These are phyloP conservation scores for Zalaria obscura DNA, from an alignment of 2,329 filamentous ascomycete species.

Conservation along the genomic window DNA sequence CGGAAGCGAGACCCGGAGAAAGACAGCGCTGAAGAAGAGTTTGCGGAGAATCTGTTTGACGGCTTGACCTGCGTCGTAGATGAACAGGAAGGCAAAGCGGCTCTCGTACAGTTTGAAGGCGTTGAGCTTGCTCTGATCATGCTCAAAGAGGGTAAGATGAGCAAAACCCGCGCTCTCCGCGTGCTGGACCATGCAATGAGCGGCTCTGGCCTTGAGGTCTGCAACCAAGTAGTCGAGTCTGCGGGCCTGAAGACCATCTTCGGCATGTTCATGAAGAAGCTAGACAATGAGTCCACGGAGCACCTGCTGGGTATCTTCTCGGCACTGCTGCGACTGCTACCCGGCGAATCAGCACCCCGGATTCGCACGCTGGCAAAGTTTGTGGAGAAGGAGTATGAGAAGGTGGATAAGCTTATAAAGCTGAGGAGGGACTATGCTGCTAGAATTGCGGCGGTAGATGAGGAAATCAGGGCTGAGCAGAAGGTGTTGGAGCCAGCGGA, in stretches of 20 bases:
- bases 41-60: slow-evolving; percentile 87
- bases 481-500: slow-evolving; percentile 42
- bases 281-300: slow-evolving; percentile 54
- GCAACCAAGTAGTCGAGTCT: slow-evolving; percentile 63
- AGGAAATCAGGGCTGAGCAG: slow-evolving; percentile 46
- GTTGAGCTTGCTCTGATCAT: slow-evolving; percentile 86
- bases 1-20: slow-evolving; percentile 74
- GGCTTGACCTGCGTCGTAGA: slow-evolving; percentile 69
- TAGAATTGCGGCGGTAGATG: slow-evolving; percentile 48
- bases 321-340: slow-evolving; percentile 65
- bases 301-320: slow-evolving; percentile 78
- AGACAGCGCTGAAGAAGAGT: slow-evolving; percentile 84
- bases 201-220: slow-evolving; percentile 46
- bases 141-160: slow-evolving; percentile 76
- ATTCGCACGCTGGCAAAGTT: slow-evolving; percentile 88
- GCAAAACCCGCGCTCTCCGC: slow-evolving; percentile 64
- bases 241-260: slow-evolving; percentile 78
- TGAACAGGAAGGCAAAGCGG: slow-evolving; percentile 57
- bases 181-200: slow-evolving; percentile 71
- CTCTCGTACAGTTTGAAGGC: slow-evolving; percentile 81
- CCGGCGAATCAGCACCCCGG: slow-evolving; percentile 60
- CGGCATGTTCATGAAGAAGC: slow-evolving; percentile 79
- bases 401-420: slow-evolving; percentile 57
- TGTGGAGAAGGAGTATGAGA: slow-evolving; percentile 86
- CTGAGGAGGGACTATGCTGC: slow-evolving; percentile 58